Base-by-base conservation (phyloP, 345 rosid genomes). In the Punica granatum region DNA sequence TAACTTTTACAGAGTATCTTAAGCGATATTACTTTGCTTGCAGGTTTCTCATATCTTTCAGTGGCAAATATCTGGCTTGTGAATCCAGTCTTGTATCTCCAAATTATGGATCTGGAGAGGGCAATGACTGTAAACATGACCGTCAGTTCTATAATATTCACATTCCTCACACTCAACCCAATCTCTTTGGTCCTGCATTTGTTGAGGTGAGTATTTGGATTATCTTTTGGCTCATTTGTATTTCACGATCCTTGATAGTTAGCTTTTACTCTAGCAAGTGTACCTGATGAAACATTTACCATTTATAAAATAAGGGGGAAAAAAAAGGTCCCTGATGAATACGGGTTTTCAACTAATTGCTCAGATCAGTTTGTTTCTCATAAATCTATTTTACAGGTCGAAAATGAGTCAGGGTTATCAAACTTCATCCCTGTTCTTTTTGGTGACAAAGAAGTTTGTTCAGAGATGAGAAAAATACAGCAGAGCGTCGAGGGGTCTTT, bases 21-120 rank as follows among this genome's bases (percentile, higher is more conserved):
- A 69, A 39, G 46, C 65, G 37, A 65, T 28, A 44, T 32, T 41
- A 56, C 26, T 64, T 6, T 70, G 35, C 23, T 79, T 74, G 77
- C 88, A 94, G 98, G 86, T 83, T 94, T 75, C 88, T 94, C 62
- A 81, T 94, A 49, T 94, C 99, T 59, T 91, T 91, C 77, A 74
- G 85, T 73, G 99, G 97, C 67, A 91, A 85, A 78, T 94, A 94
- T 81, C 81, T 94, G 69, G 75, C 84, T 4, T 76, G 80, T 80
- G 85, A 86, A 67, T 82, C 73, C 77, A 71, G 77, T 72, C 75
- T 79, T 72, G 81, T 81, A 75, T 71, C 90, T 71, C 72, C 89
- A 6, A 67, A 60, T 66, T 69, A 44, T 76, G 73, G 64, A 63
- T 70, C 69, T 65, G 80, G 78, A 72, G 82, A 79, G 67, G 64